phyloP scores from a whole-genome alignment of 768 basidiomycete genomes.

The Boletus bicolor region DNA sequence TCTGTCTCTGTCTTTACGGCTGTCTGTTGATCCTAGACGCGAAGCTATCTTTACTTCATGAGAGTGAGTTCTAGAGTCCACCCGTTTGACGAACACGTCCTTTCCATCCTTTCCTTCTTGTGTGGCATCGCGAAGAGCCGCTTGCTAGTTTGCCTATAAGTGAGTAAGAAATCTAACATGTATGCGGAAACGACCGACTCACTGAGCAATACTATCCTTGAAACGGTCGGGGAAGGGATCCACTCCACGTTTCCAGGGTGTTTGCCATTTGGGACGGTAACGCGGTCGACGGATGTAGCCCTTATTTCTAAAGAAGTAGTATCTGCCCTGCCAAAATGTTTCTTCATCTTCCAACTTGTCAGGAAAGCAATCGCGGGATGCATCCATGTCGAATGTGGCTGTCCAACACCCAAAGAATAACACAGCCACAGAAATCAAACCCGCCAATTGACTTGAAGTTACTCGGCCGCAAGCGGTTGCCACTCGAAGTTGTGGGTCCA shows the following conservation, averaged over 20 bases:
- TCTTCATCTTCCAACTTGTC: neutral
- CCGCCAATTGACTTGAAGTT: no score
- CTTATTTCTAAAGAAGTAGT: neutral
- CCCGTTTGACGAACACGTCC: conserved; percentile 15
- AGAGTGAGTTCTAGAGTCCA: neutral
- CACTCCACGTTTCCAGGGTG: conserved; percentile 10
- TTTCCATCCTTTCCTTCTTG: neutral
- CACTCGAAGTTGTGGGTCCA: no score
- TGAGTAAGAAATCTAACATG: no score
- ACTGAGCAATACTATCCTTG: neutral
- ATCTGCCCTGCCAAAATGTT: neutral
- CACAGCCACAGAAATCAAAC: no score
- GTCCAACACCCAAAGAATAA: no score
- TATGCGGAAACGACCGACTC: no score
- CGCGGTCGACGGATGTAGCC: neutral
- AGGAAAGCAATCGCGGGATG: neutral
- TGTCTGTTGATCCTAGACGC: neutral
- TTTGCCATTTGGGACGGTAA: neutral
- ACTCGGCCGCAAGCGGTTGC: no score
- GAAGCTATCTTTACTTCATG: conserved; percentile 6
- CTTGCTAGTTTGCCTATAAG: neutral
- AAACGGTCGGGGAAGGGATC: neutral
- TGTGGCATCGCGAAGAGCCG: conserved; percentile 8
- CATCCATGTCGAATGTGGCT: no score
- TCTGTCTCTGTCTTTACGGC: neutral